These are phyloP conservation scores for Hibiscus trionum DNA, from an alignment of 345 rosid genomes.

Conservation along the genomic window DNA sequence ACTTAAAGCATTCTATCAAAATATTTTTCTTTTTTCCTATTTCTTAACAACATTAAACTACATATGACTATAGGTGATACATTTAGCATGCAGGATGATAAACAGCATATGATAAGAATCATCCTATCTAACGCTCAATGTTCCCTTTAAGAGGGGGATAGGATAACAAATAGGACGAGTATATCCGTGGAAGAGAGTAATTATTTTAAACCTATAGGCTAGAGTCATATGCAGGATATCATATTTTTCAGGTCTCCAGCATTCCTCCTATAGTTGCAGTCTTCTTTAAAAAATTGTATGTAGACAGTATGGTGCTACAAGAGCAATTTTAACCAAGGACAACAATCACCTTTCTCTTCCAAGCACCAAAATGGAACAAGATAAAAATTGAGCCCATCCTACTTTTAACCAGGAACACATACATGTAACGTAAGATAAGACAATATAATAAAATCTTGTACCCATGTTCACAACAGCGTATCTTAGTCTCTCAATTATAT, in stretches of 20 bases:
- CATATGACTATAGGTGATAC: background rate
- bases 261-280: background rate
- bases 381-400: too few species aligned
- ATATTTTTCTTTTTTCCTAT: background rate
- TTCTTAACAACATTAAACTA: background rate
- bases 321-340: too few species aligned
- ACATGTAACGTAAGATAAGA: background rate
- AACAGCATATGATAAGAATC: background rate
- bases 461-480: too few species aligned
- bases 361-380: too few species aligned
- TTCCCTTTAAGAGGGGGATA: background rate
- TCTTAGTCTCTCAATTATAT: too few species aligned
- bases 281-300: background rate
- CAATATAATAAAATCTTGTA: background rate
- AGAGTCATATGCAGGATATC: background rate
- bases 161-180: background rate
- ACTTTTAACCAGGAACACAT: too few species aligned
- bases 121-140: background rate
- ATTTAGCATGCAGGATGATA: background rate
- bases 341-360: too few species aligned
- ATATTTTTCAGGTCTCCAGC: background rate
- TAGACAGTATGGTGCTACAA: too few species aligned
- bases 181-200: background rate
- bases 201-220: background rate
- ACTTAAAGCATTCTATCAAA: background rate